Evolutionary conservation across 805 yeast species (phyloP), one percentile per base, ranked within the genome.

Genomic region (Suhomyces pyralidae): DNA sequence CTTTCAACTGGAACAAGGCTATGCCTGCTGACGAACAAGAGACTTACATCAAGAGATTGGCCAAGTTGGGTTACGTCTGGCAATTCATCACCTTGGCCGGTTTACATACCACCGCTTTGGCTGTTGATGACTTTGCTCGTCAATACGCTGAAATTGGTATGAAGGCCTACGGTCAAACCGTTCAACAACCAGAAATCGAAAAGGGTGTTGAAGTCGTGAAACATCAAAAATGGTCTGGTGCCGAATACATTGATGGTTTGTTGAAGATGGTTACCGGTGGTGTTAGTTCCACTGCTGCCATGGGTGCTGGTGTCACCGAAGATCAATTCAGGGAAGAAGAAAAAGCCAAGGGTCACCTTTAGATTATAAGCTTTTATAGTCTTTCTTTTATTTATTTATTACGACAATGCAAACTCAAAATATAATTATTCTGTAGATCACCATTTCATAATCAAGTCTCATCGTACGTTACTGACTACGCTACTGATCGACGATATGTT

Each of bases 181-280:
- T 93, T 55, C 98, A 93, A 77, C 82, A 85, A 57, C 87, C 84
- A 55, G 98, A 93, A 79, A 88, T 92, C 70, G 90, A 86, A 63
- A 79, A 78, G 55, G 92, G 90, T 59, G 97, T 92, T 59, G 98
- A 93, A 73, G 96, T 93, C 54, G 96, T 93, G 58, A 93, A 91
- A 80, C 98, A 93, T 74, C 98, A 93, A 75, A 90, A 92, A 73
- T 93, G 98, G 98, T 90, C 97, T 43, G 98, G 98, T 68, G 98
- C 98, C 28, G 96, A 90, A 74, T 92, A 90, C 78, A 87, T 93
- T 66, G 98, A 93, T 73, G 86, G 90, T 55, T 78, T 93, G 66
- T 84, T 93, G 71, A 91, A 86, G 73, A 79, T 90, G 73, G 94
- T 91, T 24, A 86, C 94, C 52, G 97, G 97, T 64, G 98, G 98